Evolutionary conservation across 345 rosid species (phyloP), one percentile per base, ranked within the genome.

Genomic region (Triadica sebifera): DNA sequence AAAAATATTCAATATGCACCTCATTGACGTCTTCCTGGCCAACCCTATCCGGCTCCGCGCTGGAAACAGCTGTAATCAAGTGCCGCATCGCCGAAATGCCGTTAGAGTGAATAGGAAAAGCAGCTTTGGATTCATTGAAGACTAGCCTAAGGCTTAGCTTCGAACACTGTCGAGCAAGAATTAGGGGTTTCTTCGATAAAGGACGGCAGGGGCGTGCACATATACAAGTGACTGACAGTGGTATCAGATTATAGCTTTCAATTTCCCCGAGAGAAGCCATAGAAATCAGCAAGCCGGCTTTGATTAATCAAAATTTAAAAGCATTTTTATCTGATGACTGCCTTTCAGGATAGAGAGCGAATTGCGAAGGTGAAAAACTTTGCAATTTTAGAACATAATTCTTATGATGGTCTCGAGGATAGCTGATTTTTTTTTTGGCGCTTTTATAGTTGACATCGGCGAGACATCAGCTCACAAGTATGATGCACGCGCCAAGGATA

Each of bases 201-300:
- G 79, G 73, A 67, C 84, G 89, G 69, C 87, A 79, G 1, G 86
- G 86, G 75, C 86, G 85, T n/a, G 79, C 66, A 65, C 77, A 65
- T 6, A 82, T 81, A 24, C 86, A 77, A 47, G 85, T 73, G 4
- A 85, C 53, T 6, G 85, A 77, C 24, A 78, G 74, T 12, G 86
- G 87, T 75, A 75, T 46, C 67, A 85, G 82, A 67, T 75, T 79
- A 79, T 45, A 87, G 51, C 88, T 74, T 75, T 76, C 81, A 19
- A 78, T 82, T 76, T 81, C 74, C 49, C 76, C 78, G 22, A 67
- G 62, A 53, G 86, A 71, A 68, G 87, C 87, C 93, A 89, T 89
- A 1, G 64, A 41, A 65, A 65, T 41, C 3, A 46, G 12, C 7
- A 41, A 43, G 5, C n/a, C 0, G 29, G 7, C 19, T 51, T 49